phyloP scores from a whole-genome alignment of 73 alveolate species.

The Blepharisma stoltei region DNA sequence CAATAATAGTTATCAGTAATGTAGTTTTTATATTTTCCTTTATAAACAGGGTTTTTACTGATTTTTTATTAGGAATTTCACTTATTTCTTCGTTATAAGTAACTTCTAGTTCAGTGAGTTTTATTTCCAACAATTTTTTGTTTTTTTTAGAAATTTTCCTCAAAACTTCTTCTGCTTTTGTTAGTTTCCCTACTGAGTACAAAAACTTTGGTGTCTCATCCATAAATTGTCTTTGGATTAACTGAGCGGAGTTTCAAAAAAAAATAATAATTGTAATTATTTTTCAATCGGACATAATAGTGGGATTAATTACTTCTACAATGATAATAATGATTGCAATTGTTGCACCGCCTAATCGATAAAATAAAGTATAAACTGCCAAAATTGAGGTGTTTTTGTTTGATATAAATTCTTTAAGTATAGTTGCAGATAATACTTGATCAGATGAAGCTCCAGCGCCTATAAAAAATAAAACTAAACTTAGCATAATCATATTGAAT shows the following conservation, averaged over 20 bases:
- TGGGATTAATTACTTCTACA: background rate
- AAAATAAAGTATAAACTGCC: background rate
- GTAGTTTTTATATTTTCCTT: too few relatives aligned
- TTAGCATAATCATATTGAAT: background rate
- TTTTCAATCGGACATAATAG: background rate
- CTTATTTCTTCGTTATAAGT: too few relatives aligned
- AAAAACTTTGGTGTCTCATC: background rate
- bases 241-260: background rate
- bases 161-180: background rate
- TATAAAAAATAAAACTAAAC: background rate
- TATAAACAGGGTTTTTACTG: too few relatives aligned
- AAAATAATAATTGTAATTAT: background rate
- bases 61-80: too few relatives aligned
- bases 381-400: background rate
- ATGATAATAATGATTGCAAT: background rate
- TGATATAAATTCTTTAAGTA: background rate
- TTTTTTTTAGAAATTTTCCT: too few relatives aligned
- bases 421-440: background rate
- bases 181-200: background rate
- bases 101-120: too few relatives aligned
- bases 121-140: too few relatives aligned
- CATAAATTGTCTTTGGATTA: background rate
- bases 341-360: background rate
- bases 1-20: too few relatives aligned
- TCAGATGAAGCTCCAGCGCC: constrained; percentile 14